Evolutionary conservation across 1,284 basidiomycete species (phyloP), one percentile per base, ranked within the genome.

Genomic region (Leccinum fuscescens): DNA sequence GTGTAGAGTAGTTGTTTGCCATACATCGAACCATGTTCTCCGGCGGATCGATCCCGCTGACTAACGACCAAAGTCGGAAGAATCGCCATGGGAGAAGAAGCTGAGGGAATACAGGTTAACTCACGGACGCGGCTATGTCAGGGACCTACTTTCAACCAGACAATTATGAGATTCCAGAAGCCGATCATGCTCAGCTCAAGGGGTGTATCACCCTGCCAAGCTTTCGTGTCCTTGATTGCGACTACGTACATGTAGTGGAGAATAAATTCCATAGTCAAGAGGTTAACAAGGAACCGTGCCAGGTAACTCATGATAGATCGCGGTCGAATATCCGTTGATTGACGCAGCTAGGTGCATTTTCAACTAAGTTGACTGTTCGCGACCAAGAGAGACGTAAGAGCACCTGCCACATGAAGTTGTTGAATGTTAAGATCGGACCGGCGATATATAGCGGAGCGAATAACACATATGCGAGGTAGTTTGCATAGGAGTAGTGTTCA

Each of bases 11-110:
- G 75, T 98, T 99, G 78, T 99, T 99, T n/a, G 89, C 92, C 86
- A 98, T 92, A 72, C 97, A 98, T 14, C 97, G 84, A 5, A 99
- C 85, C 97, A 99, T 98, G 74, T 99, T 99, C 75, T 99, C 97
- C 0, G 95, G 97, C 1, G 95, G 89, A 67, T 98, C 94, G 33
- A 98, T 83, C 0, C 93, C 93, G 72, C 96, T 94, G 12, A 86
- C 72, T 37, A 99, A 79, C 1, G 96, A 91, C 96, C 96, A 99
- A 3, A 98, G 78, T 2, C 97, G 89, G 80, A 99, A 99, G 80
- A 97, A 96, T 8, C 96, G 85, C 97, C 97, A 99, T 0, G 96
- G 94, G 14, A 98, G 86, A 33, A 98, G 81, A n/a, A 98, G 86
- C 94, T 94, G 50, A 48, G 20, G 29, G 0, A 48, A 33, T n/a